Evolutionary conservation across 768 basidiomycete species (phyloP).

Genomic region (Symmetrospora coprosmae): DNA sequence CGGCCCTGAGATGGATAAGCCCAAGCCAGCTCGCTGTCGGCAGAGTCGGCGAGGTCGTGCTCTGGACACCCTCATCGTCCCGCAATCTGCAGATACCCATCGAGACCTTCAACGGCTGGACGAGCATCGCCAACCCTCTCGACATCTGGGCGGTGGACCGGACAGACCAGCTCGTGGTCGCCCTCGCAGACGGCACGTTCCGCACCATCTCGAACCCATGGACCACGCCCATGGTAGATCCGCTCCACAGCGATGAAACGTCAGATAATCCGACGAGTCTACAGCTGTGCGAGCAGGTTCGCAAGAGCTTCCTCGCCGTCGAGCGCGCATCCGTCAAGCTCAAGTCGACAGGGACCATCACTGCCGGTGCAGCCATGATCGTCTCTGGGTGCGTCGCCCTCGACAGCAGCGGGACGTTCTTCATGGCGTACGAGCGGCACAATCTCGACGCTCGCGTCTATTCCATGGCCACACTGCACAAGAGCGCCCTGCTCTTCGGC

Average conservation of each 20-base stretch:
- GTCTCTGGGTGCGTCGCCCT: neutral
- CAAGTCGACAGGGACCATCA: neutral
- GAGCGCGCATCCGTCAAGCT: neutral
- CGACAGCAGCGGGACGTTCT: neutral
- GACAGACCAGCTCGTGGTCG: neutral
- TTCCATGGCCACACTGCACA: neutral
- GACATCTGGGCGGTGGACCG: neutral
- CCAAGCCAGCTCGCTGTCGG: neutral
- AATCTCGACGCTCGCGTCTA: neutral
- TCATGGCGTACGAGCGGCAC: conserved; percentile 2
- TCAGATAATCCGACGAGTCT: neutral
- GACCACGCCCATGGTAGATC: neutral
- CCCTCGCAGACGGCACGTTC: conserved; percentile 2
- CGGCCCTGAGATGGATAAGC: neutral
- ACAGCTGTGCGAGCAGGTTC: neutral
- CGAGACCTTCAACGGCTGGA: neutral
- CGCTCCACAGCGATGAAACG: neutral
- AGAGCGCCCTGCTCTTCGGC: neutral
- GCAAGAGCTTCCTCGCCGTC: neutral
- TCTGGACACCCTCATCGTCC: neutral
- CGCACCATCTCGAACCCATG: neutral
- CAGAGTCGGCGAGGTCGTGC: neutral
- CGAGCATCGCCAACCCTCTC: neutral
- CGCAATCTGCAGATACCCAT: neutral
- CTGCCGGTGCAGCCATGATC: neutral